Percentiles rank a stretch among this genome's conserved stretches.
phyloP scores from a whole-genome alignment of 1,284 basidiomycete species.

The Ustilago esculenta region DNA sequence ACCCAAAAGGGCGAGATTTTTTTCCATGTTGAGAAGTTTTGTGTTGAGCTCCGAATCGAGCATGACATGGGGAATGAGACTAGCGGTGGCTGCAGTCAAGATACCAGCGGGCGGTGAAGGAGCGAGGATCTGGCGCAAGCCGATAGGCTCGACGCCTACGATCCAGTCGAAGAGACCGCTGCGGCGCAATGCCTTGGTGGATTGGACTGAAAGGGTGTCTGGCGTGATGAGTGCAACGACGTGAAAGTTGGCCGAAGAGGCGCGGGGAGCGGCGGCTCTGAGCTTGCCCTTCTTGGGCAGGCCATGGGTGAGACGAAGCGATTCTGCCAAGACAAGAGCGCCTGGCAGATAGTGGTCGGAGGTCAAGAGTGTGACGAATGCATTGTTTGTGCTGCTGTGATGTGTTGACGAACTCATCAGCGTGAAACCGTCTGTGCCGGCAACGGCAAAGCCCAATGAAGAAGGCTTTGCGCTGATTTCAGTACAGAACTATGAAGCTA shows the following conservation, averaged over 20 bases:
- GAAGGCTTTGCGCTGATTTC: background rate
- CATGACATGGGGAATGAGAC: background rate
- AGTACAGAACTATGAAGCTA: no score
- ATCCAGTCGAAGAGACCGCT: constrained; percentile 84
- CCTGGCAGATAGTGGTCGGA: constrained; percentile 91
- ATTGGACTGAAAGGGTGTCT: constrained; percentile 85
- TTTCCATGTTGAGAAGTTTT: constrained; percentile 68
- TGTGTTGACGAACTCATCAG: constrained; percentile 31
- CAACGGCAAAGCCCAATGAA: no score
- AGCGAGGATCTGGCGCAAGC: constrained; percentile 46
- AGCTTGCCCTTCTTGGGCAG: constrained; percentile 16
- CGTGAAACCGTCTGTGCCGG: no score
- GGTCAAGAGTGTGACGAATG: constrained; percentile 78
- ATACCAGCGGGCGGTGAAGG: constrained; percentile 4
- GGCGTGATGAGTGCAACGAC: constrained; percentile 94
- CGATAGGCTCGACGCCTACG: constrained; percentile 78
- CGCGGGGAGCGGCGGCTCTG: background rate
- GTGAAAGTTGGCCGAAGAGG: constrained; percentile 64
- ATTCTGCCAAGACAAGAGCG: constrained; percentile 83
- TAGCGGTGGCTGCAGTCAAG: background rate
- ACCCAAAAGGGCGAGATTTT: constrained; percentile 84
- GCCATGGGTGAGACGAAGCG: constrained; percentile 69
- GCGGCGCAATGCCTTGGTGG: constrained; percentile 76
- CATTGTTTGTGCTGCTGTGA: constrained; percentile 65
- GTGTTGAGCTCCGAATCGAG: constrained; percentile 32